These are phyloP conservation scores for Nakaseomyces kungkrabaensis DNA, from an alignment of 1,139 yeast species.

Conservation along the genomic window DNA sequence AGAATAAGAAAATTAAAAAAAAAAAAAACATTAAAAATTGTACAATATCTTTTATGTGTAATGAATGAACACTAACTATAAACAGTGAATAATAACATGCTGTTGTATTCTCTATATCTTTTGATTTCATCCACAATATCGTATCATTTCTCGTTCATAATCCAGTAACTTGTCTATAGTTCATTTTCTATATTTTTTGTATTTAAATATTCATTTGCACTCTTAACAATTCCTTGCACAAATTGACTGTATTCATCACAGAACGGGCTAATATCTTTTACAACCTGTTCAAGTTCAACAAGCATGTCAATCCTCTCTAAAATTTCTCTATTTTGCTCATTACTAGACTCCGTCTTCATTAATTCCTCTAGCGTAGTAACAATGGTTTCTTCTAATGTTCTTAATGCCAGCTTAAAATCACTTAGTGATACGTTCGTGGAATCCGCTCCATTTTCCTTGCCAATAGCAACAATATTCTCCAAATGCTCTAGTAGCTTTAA, in stretches of 20 bases:
- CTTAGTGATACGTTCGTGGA: constrained; percentile 9
- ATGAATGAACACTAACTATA: not conserved
- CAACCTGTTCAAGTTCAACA: constrained; percentile 41
- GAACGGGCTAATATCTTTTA: constrained; percentile 43
- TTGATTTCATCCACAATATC: not conserved
- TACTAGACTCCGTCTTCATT: constrained; percentile 20
- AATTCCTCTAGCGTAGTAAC: constrained; percentile 32
- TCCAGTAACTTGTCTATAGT: not conserved
- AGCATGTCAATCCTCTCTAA: constrained; percentile 36
- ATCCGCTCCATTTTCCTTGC: constrained; percentile 1
- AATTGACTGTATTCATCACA: constrained; percentile 40
- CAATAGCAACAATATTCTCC: constrained; percentile 28
- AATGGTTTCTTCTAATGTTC: constrained; percentile 36
- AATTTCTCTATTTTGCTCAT: constrained; percentile 28
- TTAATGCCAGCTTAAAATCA: constrained; percentile 36
- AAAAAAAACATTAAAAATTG: not conserved
- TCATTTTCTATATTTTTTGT: constrained; percentile 18
- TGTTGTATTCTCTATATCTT: not conserved
- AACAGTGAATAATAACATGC: not conserved
- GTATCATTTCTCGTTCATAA: not conserved
- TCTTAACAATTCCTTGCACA: constrained; percentile 30
- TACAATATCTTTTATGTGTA: not conserved
- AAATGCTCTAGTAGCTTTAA: constrained; percentile 38
- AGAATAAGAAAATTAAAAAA: not conserved
- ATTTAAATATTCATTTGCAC: constrained; percentile 32